Conservation (phyloP, 441 rosid genomes). For the Flueggea neowawraea region DNA sequence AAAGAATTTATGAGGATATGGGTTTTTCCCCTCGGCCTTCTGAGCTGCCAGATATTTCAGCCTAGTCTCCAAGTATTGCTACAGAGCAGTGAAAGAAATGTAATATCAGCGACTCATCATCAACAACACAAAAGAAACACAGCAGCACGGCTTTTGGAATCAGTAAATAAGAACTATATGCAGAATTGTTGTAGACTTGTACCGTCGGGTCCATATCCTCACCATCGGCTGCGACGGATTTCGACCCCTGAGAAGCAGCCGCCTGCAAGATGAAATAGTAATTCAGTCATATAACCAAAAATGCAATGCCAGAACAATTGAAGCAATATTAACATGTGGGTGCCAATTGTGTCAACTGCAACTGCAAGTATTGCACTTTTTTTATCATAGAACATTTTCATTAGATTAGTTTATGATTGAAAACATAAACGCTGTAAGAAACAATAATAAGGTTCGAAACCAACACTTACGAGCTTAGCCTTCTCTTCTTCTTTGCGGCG, state of each 20-base stretch:
- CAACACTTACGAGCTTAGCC: slow-evolving; percentile 40
- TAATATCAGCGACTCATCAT: not conserved
- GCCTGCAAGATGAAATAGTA: slow-evolving; percentile 19
- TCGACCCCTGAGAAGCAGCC: slow-evolving; percentile 42
- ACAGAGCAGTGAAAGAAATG: slow-evolving; percentile 19
- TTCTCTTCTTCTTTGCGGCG: slow-evolving; percentile 65
- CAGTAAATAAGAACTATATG: not conserved
- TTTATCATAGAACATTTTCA: no score
- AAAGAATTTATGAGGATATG: slow-evolving; percentile 72
- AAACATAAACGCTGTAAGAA: not conserved
- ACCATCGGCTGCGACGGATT: slow-evolving; percentile 51
- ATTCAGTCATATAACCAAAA: no score
- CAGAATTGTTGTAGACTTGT: not conserved
- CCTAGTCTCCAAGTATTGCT: slow-evolving; percentile 80
- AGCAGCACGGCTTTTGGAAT: no score
- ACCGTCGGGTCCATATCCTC: slow-evolving; percentile 90
- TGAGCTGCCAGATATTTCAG: slow-evolving; percentile 50
- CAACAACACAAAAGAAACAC: not conserved
- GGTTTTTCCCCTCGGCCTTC: slow-evolving; percentile 61
- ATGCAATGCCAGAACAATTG: no score
- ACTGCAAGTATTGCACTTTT: no score
- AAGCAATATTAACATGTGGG: no score
- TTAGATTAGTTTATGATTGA: no score
- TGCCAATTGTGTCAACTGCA: no score
- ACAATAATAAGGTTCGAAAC: not conserved